Conservation (phyloP, 495 filamentous ascomycete species). For the Evernia prunastri region DNA sequence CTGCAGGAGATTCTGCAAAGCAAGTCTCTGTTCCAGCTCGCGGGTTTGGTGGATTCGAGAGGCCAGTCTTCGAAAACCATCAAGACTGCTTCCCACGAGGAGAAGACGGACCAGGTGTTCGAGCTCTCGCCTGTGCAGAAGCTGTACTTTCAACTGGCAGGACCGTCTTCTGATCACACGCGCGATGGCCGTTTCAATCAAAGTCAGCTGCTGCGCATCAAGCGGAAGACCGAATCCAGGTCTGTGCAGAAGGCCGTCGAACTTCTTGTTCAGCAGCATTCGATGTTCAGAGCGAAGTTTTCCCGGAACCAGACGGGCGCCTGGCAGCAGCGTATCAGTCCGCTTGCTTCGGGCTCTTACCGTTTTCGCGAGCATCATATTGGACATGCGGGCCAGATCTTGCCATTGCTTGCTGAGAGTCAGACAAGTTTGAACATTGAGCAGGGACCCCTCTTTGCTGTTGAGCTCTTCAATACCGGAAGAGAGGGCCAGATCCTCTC, state of each 20-base stretch:
- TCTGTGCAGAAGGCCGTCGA: conserved; percentile 50
- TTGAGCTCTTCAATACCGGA: conserved; percentile 44
- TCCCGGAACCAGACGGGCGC: conserved; percentile 26
- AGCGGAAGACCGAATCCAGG: conserved; percentile 39
- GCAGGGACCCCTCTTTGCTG: conserved; percentile 39
- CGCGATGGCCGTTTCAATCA: conserved; percentile 65
- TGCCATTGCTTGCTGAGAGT: conserved; percentile 29
- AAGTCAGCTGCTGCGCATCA: conserved; percentile 56
- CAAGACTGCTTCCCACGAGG: conserved; percentile 38
- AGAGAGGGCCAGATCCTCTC: conserved; percentile 48
- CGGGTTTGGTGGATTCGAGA: conserved; percentile 32
- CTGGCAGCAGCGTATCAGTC: conserved; percentile 36
- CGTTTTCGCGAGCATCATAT: conserved; percentile 29
- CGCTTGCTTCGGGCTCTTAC: conserved; percentile 37
- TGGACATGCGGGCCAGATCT: conserved; percentile 26
- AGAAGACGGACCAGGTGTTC: conserved; percentile 46
- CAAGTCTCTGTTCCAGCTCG: conserved; percentile 42
- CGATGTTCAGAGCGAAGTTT: conserved; percentile 65
- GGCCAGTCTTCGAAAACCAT: conserved; percentile 27
- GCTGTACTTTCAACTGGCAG: conserved; percentile 56
- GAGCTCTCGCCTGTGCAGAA: conserved; percentile 65
- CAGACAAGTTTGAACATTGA: conserved; percentile 41
- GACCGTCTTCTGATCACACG: conserved; percentile 38
- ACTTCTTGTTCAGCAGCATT: conserved; percentile 54
- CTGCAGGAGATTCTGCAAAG: conserved; percentile 47